A percentile compares a stretch with the other conserved stretches of the same genome.
Conservation (phyloP, 352 stramenopile species). For the Phytophthora citricola region DNA sequence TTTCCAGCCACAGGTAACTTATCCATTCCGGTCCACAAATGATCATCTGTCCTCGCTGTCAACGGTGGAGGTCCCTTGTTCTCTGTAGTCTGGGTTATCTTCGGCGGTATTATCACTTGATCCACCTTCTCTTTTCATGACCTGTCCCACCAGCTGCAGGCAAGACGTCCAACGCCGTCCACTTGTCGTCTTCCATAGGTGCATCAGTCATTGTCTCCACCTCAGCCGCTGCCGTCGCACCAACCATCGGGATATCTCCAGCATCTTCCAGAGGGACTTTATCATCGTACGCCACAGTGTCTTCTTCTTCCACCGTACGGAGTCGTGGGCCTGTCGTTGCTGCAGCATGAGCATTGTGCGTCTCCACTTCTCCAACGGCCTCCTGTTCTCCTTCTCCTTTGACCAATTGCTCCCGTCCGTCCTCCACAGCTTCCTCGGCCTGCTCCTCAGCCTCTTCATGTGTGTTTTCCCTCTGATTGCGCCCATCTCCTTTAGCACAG, state of each 20-base stretch:
- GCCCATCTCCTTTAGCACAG: slow-evolving; percentile 19
- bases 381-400: slow-evolving; percentile 31
- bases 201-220: slow-evolving; percentile 3
- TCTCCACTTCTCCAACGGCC: slow-evolving; percentile 22
- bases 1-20: slow-evolving; percentile 25
- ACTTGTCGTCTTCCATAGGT: slow-evolving; percentile 9
- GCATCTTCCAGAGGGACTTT: slow-evolving; percentile 30
- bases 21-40: slow-evolving; percentile 32
- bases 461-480: slow-evolving; percentile 12
- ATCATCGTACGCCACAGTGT: slow-evolving; percentile 33
- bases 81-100: neutral
- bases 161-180: slow-evolving; percentile 25
- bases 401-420: slow-evolving; percentile 25
- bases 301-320: slow-evolving; percentile 12
- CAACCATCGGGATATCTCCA: slow-evolving; percentile 29
- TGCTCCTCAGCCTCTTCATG: slow-evolving; percentile 19
- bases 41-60: slow-evolving; percentile 9
- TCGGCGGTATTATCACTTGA: neutral
- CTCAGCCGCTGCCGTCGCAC: slow-evolving; percentile 14
- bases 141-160: slow-evolving; percentile 13
- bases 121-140: neutral
- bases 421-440: slow-evolving; percentile 17
- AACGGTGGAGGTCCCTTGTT: slow-evolving; percentile 14
- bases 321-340: slow-evolving; percentile 25
- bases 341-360: slow-evolving; percentile 18